Base-by-base conservation (phyloP, 2,329 filamentous ascomycete genomes). In the Coniochaeta sp. region DNA sequence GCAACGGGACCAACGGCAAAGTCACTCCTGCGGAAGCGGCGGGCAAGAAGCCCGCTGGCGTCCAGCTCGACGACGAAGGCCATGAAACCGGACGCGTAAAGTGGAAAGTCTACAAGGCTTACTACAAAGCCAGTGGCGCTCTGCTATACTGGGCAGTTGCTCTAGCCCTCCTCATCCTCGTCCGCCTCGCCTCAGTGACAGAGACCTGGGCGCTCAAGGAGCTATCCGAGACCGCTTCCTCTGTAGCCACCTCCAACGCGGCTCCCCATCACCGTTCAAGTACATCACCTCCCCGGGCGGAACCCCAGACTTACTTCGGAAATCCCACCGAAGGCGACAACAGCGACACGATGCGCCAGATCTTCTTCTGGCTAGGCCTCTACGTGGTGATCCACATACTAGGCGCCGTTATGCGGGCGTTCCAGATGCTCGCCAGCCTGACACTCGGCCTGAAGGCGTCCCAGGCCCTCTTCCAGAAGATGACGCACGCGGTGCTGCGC, bases 401-500 rank as follows among this genome's bases (percentile, higher is more conserved):
- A n/a, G 52, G 59, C 6, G 55, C 55, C 6, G 48, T 60, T 22
- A 50, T 57, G 2, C 56, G 62, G 51, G 56, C 61, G n/a, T 30
- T 54, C 8, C 49, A 60, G 16, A 55, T 61, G 14, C 50, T 67
- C 3, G 53, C 59, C 18, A 61, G 65, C 52, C 63, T 63, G 38
- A 55, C 59, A 13, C 60, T 67, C 6, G 64, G 65, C 8, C 52
- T 67, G 53, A 60, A 59, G 13, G 64, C 66, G 0, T 62, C 65
- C 2, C 59, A 56, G 22, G 56, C 55, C 1, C 56, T 69, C 8
- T 69, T 68, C 53, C 58, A 66, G 53, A 54, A 57, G 13, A 67
- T 70, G 62, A 64, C 61, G 7, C 61, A 65, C 45, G 60, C 65
- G 3, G 64, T 74, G 24, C 62, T 74, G 12, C 63, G 65, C 7